A percentile compares a stretch with the other conserved stretches of the same genome.
Conservation (phyloP, 2,329 filamentous ascomycete genomes). For the Exophiala bonariae region DNA sequence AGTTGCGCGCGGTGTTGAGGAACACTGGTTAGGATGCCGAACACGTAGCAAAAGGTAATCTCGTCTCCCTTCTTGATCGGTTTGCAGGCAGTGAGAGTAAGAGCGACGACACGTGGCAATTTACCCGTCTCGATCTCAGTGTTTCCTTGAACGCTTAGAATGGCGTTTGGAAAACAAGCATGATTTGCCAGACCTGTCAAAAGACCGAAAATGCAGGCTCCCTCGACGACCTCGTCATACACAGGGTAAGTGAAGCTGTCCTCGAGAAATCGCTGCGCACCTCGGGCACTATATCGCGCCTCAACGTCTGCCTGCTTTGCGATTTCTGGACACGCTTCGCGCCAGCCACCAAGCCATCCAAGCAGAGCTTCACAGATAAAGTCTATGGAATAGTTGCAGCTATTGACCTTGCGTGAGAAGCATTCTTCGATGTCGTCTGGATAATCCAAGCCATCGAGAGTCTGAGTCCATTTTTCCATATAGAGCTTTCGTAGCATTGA, state of each 20-base stretch:
- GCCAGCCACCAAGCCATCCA: neutral
- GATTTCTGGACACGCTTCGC: neutral
- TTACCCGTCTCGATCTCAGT: neutral
- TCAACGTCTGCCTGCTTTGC: neutral
- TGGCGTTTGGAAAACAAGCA: conserved; percentile 11
- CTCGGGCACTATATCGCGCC: no score
- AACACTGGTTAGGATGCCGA: conserved; percentile 1
- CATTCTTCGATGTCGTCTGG: neutral
- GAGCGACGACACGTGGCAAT: neutral
- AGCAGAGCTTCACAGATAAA: neutral
- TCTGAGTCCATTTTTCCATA: neutral
- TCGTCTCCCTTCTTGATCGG: conserved; percentile 29
- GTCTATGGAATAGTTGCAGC: neutral
- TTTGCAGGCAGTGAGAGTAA: conserved; percentile 7
- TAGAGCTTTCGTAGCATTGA: neutral
- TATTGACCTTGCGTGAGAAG: neutral
- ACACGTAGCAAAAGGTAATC: conserved; percentile 29
- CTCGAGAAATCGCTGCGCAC: neutral
- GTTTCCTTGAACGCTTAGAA: neutral
- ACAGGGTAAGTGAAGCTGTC: neutral
- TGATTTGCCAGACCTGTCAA: conserved; percentile 14
- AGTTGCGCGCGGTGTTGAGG: conserved; percentile 17
- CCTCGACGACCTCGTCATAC: neutral
- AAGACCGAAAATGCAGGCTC: neutral
- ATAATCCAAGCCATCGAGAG: conserved; percentile 2